phyloP scores from a whole-genome alignment of 2,329 filamentous ascomycete species.

The Monosporascus sp. region DNA sequence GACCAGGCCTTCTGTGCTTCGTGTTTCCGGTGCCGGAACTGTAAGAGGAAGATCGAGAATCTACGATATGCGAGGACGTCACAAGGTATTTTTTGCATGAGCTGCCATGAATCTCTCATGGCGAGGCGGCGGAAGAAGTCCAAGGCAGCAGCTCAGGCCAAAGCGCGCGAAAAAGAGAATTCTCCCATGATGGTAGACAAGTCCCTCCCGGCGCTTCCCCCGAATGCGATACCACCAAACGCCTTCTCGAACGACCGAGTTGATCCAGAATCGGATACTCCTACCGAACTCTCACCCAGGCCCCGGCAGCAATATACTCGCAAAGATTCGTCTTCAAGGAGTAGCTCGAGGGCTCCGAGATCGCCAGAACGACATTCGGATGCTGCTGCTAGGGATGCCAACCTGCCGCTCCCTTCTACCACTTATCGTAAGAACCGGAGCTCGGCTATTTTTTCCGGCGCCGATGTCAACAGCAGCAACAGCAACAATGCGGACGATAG shows the following conservation, averaged over 20 bases:
- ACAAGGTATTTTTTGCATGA: constrained; percentile 99
- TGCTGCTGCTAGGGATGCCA: constrained; percentile 44
- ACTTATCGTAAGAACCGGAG: constrained; percentile 75
- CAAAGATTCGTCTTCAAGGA: constrained; percentile 51
- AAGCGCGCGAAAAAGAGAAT: constrained; percentile 57
- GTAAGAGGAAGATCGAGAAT: constrained; percentile 98
- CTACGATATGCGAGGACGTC: constrained; percentile 94
- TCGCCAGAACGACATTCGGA: constrained; percentile 50
- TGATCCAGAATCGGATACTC: constrained; percentile 59
- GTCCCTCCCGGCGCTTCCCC: constrained; percentile 84
- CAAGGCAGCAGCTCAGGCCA: constrained; percentile 59
- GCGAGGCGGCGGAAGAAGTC: constrained; percentile 83
- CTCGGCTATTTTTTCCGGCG: constrained; percentile 58
- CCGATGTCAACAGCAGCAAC: constrained; percentile 35
- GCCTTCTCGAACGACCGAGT: constrained; percentile 57
- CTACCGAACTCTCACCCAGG: constrained; percentile 63
- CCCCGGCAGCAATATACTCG: constrained; percentile 47
- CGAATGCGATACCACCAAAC: constrained; percentile 60
- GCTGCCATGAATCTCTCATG: constrained; percentile 95
- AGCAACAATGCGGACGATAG: constrained; percentile 45
- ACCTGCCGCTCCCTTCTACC: constrained; percentile 65
- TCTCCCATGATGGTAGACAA: constrained; percentile 77
- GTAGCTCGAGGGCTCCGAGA: constrained; percentile 45
- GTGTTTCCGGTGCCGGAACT: constrained; percentile 96
- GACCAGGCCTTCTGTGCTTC: constrained; percentile 97